Evolutionary conservation across 169 alveolate species (phyloP), one percentile per base, ranked within the genome.

Genomic region (Babesia ovis): DNA sequence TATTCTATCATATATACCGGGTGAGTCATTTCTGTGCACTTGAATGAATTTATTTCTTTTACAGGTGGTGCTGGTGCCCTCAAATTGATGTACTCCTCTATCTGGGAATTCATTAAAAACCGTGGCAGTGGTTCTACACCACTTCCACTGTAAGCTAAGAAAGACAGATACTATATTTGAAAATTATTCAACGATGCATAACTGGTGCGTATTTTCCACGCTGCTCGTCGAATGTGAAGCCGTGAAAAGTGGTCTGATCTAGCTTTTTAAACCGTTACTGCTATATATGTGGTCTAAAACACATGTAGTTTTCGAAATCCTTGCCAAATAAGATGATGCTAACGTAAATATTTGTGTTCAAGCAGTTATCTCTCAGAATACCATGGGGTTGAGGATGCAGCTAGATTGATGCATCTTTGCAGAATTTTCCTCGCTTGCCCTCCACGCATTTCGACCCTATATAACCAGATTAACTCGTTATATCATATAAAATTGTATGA

Each of bases 21-120:
- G 89, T 79, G 48, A 16, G 74, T 54, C 25, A 3, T 4, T 9
- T 18, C 22, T 8, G 16, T 20, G 34, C 4, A 20, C 9, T 5
- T 37, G 9, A 16, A 37, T 37, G 25, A 35, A 8, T 11, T n/a
- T 5, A 6, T 14, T 22, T n/a, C 4, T 11, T 27, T 23, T 50
- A 6, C 68, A 79, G 87, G 87, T 41, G 89, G 89, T 12, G 89
- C 85, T 25, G 85, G 85, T 1, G 89, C 89, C n/a, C 81, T 81
- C 29, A 81, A 81, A 35, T 29, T 69, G 46, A 53, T 81, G 69
- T 81, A 81, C 50, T 61, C 85, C 23, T 61, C 85, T 9, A 8
- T 72, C 25, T 81, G 89, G 89, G 60, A 74, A 20, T 79, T 66
- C 45, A 59, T 79, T 2, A 79, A 64, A 41, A 68, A 81, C 76